phyloP scores from a whole-genome alignment of 495 filamentous ascomycete genomes.

The Penicillium waksmanii region DNA sequence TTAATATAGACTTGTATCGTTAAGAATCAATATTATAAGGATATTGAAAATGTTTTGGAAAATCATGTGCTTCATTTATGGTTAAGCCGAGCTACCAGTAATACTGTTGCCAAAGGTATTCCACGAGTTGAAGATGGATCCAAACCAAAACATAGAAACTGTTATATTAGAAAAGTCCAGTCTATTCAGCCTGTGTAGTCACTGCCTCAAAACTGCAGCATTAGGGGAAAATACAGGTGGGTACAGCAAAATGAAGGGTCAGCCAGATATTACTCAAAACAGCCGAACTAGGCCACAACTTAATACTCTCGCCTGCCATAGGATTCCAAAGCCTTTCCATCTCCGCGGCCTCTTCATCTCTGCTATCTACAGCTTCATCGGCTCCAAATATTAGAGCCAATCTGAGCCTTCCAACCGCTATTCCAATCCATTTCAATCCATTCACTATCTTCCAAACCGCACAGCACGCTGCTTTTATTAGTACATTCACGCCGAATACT shows the following conservation, averaged over 20 bases:
- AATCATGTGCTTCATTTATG: too few relatives aligned
- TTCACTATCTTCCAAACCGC: neutral
- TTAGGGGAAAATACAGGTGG: neutral
- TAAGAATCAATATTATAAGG: too few relatives aligned
- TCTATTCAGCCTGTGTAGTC: neutral
- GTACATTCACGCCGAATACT: neutral
- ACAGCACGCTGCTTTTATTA: neutral
- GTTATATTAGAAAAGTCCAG: neutral
- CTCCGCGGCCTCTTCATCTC: neutral
- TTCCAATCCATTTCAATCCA: neutral
- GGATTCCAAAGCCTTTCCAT: neutral
- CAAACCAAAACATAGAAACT: too few relatives aligned
- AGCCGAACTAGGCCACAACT: neutral
- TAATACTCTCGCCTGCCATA: too few relatives aligned
- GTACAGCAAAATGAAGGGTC: neutral
- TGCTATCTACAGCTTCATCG: neutral
- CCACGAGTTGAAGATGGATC: too few relatives aligned
- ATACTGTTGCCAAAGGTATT: too few relatives aligned
- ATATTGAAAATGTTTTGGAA: too few relatives aligned
- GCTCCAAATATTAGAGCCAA: neutral
- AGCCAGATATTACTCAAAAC: neutral
- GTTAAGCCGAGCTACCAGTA: too few relatives aligned
- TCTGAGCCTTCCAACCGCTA: neutral
- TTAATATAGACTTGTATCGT: too few relatives aligned
- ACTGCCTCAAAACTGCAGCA: neutral